Base-by-base conservation (phyloP, 139 green algal species). In the Trebouxia sp. region DNA sequence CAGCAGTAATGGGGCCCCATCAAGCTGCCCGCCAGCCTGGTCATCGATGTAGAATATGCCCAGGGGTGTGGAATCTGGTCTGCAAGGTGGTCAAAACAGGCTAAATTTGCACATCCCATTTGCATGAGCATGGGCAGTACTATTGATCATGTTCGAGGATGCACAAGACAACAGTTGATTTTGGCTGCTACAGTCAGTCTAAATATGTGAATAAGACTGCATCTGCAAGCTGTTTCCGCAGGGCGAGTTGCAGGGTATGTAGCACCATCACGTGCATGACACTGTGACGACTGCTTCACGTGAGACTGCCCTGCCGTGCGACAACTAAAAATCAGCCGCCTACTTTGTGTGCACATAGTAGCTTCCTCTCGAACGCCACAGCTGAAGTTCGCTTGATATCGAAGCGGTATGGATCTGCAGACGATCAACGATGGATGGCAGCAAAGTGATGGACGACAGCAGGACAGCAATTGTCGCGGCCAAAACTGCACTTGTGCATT, bases 321-420 rank as follows among this genome's bases (percentile, higher is more conserved):
- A n/a, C 24, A 38, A 26, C 14, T 3, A 20, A 38, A 70, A 8
- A 22, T 17, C 14, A 14, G 42, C 11, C 20, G 30, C 32, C 14
- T n/a, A 79, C 72, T 65, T 56, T 41, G 45, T 79, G 72, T 65
- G 51, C 0, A 79, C 26, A 45, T 79, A 79, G 14, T 79, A 62
- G 41, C 41, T 41, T 9, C 72, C 72, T 28, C 28, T 11, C 26
- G 72, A 28, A 32, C 72, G 72, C 72, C 72, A 79, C 6, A 24
- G 9, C 41, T 79, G 72, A 43, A 79, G 45, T 14, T 58, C 41
- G 1, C 43, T 8, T 1, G 72, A 66, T 26, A 79, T 26, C 20
- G 45, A 58, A 30, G 43, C 43, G 37, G 43, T 65, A n/a, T 79
- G 65, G 26, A 45, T 17, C 58, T 69, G 28, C 39, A 69, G 30